phyloP scores from a whole-genome alignment of 2,329 filamentous ascomycete species.

The Exophiala mesophila region DNA sequence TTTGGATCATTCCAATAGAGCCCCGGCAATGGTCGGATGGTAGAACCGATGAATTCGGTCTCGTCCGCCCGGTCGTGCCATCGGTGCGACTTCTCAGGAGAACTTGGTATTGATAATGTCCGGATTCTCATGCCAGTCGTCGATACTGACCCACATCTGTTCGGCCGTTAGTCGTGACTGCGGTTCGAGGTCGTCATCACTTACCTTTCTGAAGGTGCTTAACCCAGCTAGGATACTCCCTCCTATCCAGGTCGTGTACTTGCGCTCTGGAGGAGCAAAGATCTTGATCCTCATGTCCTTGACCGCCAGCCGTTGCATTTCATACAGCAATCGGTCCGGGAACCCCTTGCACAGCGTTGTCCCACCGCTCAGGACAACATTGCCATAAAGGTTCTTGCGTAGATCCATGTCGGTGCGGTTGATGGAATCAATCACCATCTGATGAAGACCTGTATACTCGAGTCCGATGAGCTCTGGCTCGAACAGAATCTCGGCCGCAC shows the following conservation, averaged over 20 bases:
- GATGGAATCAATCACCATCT: constrained; percentile 96
- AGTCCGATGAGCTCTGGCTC: constrained; percentile 95
- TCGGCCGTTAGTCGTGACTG: constrained; percentile 11
- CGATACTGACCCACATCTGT: constrained; percentile 99
- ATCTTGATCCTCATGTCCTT: constrained; percentile 99
- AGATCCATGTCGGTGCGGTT: constrained; percentile 92
- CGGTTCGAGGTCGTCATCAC: no score
- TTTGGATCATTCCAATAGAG: no score
- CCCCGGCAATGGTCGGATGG: no score
- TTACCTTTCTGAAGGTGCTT: constrained; percentile 96
- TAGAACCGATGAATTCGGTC: no score
- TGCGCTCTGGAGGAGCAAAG: constrained; percentile 92
- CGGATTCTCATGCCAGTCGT: constrained; percentile 99
- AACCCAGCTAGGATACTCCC: constrained; percentile 93
- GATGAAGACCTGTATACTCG: constrained; percentile 94
- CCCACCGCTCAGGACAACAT: constrained; percentile 94
- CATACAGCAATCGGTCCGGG: constrained; percentile 82
- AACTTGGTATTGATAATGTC: constrained; percentile 99
- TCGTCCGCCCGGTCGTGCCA: no score
- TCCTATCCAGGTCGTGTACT: constrained; percentile 99
- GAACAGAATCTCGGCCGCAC: constrained; percentile 94
- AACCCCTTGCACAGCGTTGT: constrained; percentile 97
- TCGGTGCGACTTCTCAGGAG: constrained; percentile 62
- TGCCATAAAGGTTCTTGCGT: constrained; percentile 87
- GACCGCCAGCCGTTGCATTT: constrained; percentile 88